Base-by-base conservation (phyloP, 352 stramenopile species). In the Pythium plurisporium region DNA sequence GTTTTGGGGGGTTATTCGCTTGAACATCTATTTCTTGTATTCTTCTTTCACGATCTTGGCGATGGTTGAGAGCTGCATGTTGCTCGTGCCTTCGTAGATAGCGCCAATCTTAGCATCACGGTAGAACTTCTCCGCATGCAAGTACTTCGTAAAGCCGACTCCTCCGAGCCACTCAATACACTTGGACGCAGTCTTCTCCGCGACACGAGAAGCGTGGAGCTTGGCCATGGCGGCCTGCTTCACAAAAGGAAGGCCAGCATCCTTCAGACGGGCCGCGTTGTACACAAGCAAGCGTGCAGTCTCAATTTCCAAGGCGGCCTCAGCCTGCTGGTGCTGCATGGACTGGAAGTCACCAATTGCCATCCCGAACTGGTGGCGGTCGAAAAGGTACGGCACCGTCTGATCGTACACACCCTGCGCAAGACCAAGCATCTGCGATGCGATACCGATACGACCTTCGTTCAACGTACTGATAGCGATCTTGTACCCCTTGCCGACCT, bases 401-500 rank as follows among this genome's bases (percentile, higher is more conserved):
- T 96, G 79, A 56, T 99, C 95, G 56, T 98, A 96, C 51, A 96
- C 96, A 23, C 92, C 96, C 64, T 98, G 96, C 0, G 95, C 95
- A 23, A 99, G 87, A 29, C 96, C 96, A 53, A 99, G 73, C 86
- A 98, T 98, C 65, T 99, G 96, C 41, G 95, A 96, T 1, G 91
- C 96, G 71, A 99, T 99, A 33, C 96, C 97, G 52, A 99, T 99
- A 42, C 96, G 85, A 30, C 85, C 82, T 71, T 92, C 80, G 62
- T 99, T 99, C 49, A 99, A 65, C 59, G 98, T 99, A 49, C 95
- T 92, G 49, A 99, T 99, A 11, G 95, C 97, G 65, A 98, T 98
- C 70, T 98, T 98, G 79, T 99, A 98, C 17, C 90, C 90, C 57
- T 96, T 93, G 49, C 91, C 90, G 20, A 94, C 72, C 63, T 70